These are phyloP conservation scores for Phialophora macrospora DNA, from an alignment of 2,329 filamentous ascomycete species.

Conservation along the genomic window DNA sequence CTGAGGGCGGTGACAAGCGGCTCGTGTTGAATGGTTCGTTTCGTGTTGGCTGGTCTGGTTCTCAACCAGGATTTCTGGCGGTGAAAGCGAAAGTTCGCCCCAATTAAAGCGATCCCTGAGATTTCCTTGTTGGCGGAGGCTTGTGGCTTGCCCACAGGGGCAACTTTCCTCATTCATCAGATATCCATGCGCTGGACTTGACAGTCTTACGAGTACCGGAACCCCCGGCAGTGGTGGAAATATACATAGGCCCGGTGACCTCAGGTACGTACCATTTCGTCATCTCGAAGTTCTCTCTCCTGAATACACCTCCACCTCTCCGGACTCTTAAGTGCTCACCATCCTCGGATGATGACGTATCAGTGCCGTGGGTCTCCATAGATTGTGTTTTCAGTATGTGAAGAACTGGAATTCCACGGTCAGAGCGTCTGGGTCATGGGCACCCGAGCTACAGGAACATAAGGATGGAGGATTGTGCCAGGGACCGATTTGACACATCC, in stretches of 20 bases:
- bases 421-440: background rate
- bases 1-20: conserved; percentile 8
- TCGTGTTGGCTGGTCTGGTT: background rate
- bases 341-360: conserved; percentile 11
- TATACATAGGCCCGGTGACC: conserved; percentile 12
- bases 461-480: background rate
- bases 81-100: conserved; percentile 6
- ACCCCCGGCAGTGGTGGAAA: conserved; percentile 17
- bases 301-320: background rate
- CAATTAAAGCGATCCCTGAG: conserved; percentile 6
- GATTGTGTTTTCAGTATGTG: background rate
- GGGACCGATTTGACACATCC: background rate
- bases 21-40: background rate
- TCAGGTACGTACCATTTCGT: conserved; percentile 16
- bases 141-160: conserved; percentile 9
- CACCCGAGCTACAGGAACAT: background rate
- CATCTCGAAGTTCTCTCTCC: background rate
- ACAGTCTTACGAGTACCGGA: conserved; percentile 8
- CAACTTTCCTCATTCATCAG: conserved; percentile 16
- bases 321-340: conserved; percentile 1
- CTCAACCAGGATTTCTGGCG: conserved; percentile 4
- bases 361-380: background rate
- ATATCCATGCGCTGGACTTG: background rate
- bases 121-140: background rate
- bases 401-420: background rate